Evolutionary conservation across 805 yeast genomes (phyloP).

Genomic region (Myxozyma vanderwaltii): DNA sequence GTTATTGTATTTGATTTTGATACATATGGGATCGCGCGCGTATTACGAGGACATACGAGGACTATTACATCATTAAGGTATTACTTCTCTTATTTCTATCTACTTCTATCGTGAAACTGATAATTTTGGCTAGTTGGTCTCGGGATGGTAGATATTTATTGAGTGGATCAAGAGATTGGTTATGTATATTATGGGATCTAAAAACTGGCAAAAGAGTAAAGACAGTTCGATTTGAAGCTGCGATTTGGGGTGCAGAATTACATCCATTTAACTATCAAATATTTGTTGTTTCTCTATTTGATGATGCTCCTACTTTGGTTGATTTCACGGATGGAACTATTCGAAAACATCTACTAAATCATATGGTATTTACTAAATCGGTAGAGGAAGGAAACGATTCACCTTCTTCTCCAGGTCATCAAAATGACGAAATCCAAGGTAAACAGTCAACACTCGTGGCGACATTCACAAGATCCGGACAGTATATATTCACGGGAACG

Average conservation of each 20-base stretch:
- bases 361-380: background rate
- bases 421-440: conserved; percentile 25
- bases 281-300: conserved; percentile 67
- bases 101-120: too few relatives aligned
- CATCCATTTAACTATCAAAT: conserved; percentile 42
- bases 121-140: too few relatives aligned
- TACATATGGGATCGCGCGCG: conserved; percentile 59
- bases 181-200: conserved; percentile 78
- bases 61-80: conserved; percentile 61
- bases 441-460: conserved; percentile 53
- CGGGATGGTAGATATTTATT: conserved; percentile 67
- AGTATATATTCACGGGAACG: conserved; percentile 70
- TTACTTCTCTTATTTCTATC: background rate
- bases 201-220: conserved; percentile 47
- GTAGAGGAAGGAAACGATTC: conserved; percentile 28
- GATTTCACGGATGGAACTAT: conserved; percentile 40
- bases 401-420: conserved; percentile 26
- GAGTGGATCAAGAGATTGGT: conserved; percentile 80
- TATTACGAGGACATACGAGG: conserved; percentile 65
- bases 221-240: conserved; percentile 60
- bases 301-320: conserved; percentile 60
- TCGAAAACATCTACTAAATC: conserved; percentile 19
- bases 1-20: conserved; percentile 74
- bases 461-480: conserved; percentile 56
- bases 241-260: conserved; percentile 69